These are phyloP conservation scores for Lasiodiplodia gonubiensis DNA, from an alignment of 2,329 filamentous ascomycete genomes.

Conservation along the genomic window DNA sequence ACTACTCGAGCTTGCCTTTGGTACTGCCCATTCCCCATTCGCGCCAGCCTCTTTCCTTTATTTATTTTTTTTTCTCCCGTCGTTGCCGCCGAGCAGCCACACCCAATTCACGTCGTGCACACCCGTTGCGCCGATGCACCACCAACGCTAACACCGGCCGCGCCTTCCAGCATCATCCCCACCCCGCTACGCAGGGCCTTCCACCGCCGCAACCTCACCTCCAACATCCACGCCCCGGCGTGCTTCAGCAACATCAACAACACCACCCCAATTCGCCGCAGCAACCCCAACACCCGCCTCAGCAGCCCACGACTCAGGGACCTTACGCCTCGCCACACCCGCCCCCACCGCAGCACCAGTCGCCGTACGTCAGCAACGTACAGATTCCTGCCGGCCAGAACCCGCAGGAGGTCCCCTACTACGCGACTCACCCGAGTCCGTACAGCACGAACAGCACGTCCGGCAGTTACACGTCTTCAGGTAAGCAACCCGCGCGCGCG, in stretches of 20 bases:
- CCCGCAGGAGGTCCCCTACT: slow-evolving; percentile 72
- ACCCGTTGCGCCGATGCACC: slow-evolving; percentile 25
- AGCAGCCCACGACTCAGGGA: slow-evolving; percentile 62
- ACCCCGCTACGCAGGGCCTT: slow-evolving; percentile 75
- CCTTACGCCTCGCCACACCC: slow-evolving; percentile 72
- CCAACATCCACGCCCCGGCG: slow-evolving; percentile 73
- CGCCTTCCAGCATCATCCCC: slow-evolving; percentile 70
- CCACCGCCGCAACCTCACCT: slow-evolving; percentile 63
- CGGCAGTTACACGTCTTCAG: slow-evolving; percentile 81
- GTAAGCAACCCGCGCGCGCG: slow-evolving; percentile 36
- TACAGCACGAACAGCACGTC: slow-evolving; percentile 83
- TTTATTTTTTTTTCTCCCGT: slow-evolving; percentile 7
- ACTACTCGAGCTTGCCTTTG: neutral
- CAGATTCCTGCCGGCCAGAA: slow-evolving; percentile 67
- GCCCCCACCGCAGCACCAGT: slow-evolving; percentile 54
- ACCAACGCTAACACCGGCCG: slow-evolving; percentile 29
- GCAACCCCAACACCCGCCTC: slow-evolving; percentile 57
- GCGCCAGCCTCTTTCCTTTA: slow-evolving; percentile 11
- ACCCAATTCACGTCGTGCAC: slow-evolving; percentile 28
- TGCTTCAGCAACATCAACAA: slow-evolving; percentile 66
- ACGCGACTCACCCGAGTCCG: slow-evolving; percentile 72
- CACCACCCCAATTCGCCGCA: slow-evolving; percentile 71
- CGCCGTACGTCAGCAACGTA: slow-evolving; percentile 70
- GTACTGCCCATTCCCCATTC: slow-evolving; percentile 13
- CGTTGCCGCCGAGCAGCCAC: slow-evolving; percentile 14